Base-by-base conservation (phyloP, 768 basidiomycete species). In the Udeniomyces megalosporus region DNA sequence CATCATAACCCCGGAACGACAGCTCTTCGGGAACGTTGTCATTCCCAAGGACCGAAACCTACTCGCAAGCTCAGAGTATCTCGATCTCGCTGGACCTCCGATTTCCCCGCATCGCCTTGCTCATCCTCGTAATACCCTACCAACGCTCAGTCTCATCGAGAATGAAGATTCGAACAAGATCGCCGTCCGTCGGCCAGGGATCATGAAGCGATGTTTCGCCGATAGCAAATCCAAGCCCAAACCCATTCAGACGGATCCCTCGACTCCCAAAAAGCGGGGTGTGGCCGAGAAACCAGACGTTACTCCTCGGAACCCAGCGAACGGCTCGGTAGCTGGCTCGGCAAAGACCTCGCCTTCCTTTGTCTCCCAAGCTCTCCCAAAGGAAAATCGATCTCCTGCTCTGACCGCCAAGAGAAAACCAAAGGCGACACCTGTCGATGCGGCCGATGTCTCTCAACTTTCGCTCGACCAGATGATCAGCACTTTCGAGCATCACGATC, bases 61-160 rank as follows among this genome's bases (percentile, higher is more conserved):
- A 24, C 69, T 73, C 10, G 67, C 69, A 26, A 59, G 66, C 4
- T 66, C 68, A 66, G 72, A 73, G 57, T 71, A 71, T 60, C 69
- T 73, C 22, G 72, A 73, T 53, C 62, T 73, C 14, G 60, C 70
- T 56, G 72, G 72, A 31, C 69, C 70, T 24, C 72, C 72, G 0
- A 66, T 71, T 8, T 60, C 66, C 12, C 53, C 69, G 4, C 71
- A 70, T 61, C 69, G 71, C 1, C 1, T 15, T 4, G 35, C 55
- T 11, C 4, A 24, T 24, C 35, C 54, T 10, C 32, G 54, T 15
- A 31, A 56, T n/a, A n/a, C 20, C 42, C 35, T 57, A 22, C 42
- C 35, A 5, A 66, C 58, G 3, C 58, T 71, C 3, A 70, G 71
- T 31, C 53, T 68, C 12, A 71, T 70, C 58, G 72, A 70, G 51